These are phyloP conservation scores for Daldinia sp. DNA, from an alignment of 2,329 filamentous ascomycete genomes.

Conservation along the genomic window DNA sequence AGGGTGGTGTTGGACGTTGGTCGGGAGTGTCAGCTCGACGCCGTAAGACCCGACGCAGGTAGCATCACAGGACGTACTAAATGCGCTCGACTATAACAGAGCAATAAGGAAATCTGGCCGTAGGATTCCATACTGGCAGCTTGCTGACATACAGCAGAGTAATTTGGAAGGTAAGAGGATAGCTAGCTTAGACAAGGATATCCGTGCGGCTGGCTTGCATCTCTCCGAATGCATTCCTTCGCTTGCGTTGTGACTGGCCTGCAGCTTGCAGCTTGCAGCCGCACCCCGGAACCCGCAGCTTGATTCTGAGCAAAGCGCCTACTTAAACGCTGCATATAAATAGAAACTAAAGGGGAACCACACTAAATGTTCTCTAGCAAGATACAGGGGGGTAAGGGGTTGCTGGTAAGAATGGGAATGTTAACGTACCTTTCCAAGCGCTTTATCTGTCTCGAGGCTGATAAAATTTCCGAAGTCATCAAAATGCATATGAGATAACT, in stretches of 20 bases:
- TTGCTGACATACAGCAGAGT: conserved; percentile 16
- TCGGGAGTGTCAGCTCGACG: conserved; percentile 23
- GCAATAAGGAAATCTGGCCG: conserved; percentile 29
- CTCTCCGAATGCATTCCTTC: conserved; percentile 24
- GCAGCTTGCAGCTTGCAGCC: conserved; percentile 44
- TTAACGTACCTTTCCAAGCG: conserved; percentile 79
- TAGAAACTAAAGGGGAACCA: conserved; percentile 33
- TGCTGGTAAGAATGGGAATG: conserved; percentile 28
- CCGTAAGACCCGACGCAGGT: conserved; percentile 28
- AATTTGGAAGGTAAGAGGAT: conserved; percentile 18
- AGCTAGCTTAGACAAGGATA: conserved; percentile 17
- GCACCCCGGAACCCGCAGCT: conserved; percentile 52
- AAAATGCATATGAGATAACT: conserved; percentile 82
- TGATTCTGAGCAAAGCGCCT: conserved; percentile 16
- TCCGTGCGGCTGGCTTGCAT: conserved; percentile 29
- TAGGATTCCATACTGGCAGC: conserved; percentile 27
- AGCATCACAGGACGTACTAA: conserved; percentile 24
- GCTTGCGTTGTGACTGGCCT: conserved; percentile 32
- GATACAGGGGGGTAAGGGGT: conserved; percentile 12
- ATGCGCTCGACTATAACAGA: conserved; percentile 24
- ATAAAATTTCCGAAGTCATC: conserved; percentile 86
- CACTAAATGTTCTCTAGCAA: conserved; percentile 7
- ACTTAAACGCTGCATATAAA: conserved; percentile 39
- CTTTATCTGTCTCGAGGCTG: conserved; percentile 86
- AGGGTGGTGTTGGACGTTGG: conserved; percentile 21